Percentiles rank a stretch among this genome's conserved stretches.
phyloP scores from a whole-genome alignment of 768 basidiomycete genomes.

The Lactarius akahatsu region DNA sequence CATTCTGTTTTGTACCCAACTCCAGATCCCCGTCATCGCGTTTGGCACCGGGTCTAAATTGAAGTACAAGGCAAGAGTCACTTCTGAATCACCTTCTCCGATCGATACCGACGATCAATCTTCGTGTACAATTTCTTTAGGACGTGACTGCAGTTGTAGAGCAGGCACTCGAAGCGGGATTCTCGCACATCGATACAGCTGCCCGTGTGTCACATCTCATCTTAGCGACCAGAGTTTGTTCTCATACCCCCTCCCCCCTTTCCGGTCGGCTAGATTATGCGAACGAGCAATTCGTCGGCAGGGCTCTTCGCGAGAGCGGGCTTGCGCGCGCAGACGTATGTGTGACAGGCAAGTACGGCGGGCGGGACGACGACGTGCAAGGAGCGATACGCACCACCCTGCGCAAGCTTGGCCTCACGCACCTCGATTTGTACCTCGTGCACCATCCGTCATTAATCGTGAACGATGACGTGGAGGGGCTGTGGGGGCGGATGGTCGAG shows the following conservation, averaged over 20 bases:
- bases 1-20: background rate
- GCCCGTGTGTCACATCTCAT: slow-evolving; percentile 40
- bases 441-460: slow-evolving; percentile 45
- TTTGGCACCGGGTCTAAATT: slow-evolving; percentile 57
- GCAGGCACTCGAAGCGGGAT: slow-evolving; percentile 59
- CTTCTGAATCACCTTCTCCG: background rate
- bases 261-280: slow-evolving; percentile 33
- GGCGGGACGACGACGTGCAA: slow-evolving; percentile 35
- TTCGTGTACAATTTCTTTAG: slow-evolving; percentile 17
- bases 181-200: slow-evolving; percentile 64
- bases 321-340: slow-evolving; percentile 38
- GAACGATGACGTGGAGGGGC: slow-evolving; percentile 37
- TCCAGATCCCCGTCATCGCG: slow-evolving; percentile 61
- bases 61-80: slow-evolving; percentile 32
- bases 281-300: slow-evolving; percentile 42
- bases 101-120: background rate
- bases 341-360: slow-evolving; percentile 50
- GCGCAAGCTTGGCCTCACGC: slow-evolving; percentile 55
- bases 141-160: slow-evolving; percentile 56
- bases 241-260: background rate
- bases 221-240: background rate
- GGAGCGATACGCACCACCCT: slow-evolving; percentile 50
- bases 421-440: slow-evolving; percentile 71
- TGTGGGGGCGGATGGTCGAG: slow-evolving; percentile 59
- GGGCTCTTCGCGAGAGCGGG: slow-evolving; percentile 39